Base-by-base conservation (phyloP, 192 early-diverging fungal genomes). In the Thoreauomyces humboldtii region DNA sequence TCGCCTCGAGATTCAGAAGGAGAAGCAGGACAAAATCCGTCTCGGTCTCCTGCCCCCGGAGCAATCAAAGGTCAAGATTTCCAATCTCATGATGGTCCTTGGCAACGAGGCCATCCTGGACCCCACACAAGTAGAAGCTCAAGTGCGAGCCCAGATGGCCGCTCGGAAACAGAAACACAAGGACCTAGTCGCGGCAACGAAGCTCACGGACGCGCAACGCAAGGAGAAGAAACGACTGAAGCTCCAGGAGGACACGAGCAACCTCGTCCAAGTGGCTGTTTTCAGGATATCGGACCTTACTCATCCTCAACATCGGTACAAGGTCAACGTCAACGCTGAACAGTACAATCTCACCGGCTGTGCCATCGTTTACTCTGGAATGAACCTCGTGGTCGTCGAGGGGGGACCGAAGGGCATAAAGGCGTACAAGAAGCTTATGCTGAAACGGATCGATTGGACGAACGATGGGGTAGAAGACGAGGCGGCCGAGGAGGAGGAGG, bases 401-500 rank as follows among this genome's bases (percentile, higher is more conserved):
- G 97, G 97, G 0, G 90, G 94, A 2, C 87, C 86, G 12, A 92
- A 95, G 67, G 85, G 82, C 1, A 80, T 97, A 64, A 91, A 91
- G 62, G 82, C 86, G 32, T 99, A 94, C 80, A 99, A 96, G 72
- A 94, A 95, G 63, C 77, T 99, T 22, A 94, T 99, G 97, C 79
- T 97, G 12, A 73, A 91, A 28, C 82, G 97, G 19, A 98, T 99
- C 63, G 87, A 98, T 70, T 99, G 97, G 97, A 76, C 79, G n/a
- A 29, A 33, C 29, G 43, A 83, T 57, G 63, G 75, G 34, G 61
- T 84, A 62, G 71, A 74, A 27, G 65, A 65, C 27, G 81, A 73
- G 14, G 63, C 57, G 2, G 69, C 43, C 3, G 84, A 78, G 2
- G 24, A 29, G 27, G 71, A 72, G 27, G 52, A 46, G 22, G n/a